phyloP scores from a whole-genome alignment of 441 rosid genomes.

The Rhodomyrtus psidioides region DNA sequence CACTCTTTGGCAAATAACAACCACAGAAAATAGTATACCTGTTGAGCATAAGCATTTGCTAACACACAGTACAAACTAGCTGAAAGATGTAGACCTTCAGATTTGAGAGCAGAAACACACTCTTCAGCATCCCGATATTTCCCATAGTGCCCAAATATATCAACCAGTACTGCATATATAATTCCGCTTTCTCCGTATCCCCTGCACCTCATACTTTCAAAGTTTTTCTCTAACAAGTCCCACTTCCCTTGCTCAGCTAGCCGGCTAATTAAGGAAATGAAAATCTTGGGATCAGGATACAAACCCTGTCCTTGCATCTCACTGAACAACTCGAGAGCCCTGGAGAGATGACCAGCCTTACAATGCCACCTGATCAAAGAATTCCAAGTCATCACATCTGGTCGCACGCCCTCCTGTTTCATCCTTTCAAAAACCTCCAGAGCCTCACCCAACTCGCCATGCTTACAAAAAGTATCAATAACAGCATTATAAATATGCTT shows the following conservation, averaged over 20 bases:
- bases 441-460: conserved; percentile 48
- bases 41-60: conserved; percentile 75
- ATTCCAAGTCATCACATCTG: conserved; percentile 57
- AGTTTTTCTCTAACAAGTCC: conserved; percentile 32
- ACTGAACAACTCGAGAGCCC: conserved; percentile 39
- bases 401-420: conserved; percentile 34
- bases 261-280: conserved; percentile 33
- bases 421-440: conserved; percentile 36
- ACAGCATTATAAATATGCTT: conserved; percentile 44
- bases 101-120: conserved; percentile 44
- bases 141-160: conserved; percentile 59
- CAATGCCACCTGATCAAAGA: conserved; percentile 59
- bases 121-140: conserved; percentile 40
- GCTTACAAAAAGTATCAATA: conserved; percentile 57
- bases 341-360: conserved; percentile 35
- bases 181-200: conserved; percentile 34
- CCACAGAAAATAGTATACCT: conserved; percentile 21
- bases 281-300: conserved; percentile 58
- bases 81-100: conserved; percentile 41
- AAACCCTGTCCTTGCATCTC: conserved; percentile 55
- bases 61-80: conserved; percentile 44
- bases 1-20: not conserved
- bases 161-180: conserved; percentile 44
- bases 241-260: conserved; percentile 62
- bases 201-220: conserved; percentile 28